phyloP scores from a whole-genome alignment of 2,329 filamentous ascomycete species.

The Scedosporium dehoogii region DNA sequence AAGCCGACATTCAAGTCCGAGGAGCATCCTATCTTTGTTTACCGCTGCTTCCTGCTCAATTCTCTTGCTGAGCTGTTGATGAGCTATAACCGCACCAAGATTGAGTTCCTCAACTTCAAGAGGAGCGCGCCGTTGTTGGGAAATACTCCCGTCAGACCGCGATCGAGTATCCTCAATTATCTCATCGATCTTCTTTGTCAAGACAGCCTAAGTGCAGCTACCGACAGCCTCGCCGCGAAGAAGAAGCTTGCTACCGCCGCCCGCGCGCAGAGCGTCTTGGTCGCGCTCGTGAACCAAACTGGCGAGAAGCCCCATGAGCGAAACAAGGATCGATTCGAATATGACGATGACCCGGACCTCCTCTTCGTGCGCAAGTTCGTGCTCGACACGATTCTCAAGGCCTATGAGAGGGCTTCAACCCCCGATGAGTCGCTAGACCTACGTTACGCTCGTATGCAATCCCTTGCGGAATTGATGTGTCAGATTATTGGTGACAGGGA shows the following conservation, averaged over 20 bases:
- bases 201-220: constrained; percentile 53
- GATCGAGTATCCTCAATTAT: constrained; percentile 88
- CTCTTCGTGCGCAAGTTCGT: constrained; percentile 92
- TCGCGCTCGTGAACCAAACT: constrained; percentile 80
- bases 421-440: constrained; percentile 73
- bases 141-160: constrained; percentile 85
- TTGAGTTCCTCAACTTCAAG: constrained; percentile 99
- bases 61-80: constrained; percentile 83
- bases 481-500: constrained; percentile 80
- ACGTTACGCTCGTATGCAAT: constrained; percentile 81
- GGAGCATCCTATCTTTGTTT: constrained; percentile 92
- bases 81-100: constrained; percentile 88
- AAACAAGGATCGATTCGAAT: constrained; percentile 46
- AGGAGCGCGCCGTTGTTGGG: constrained; percentile 77
- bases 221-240: constrained; percentile 67
- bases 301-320: constrained; percentile 60
- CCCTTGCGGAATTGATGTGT: constrained; percentile 83
- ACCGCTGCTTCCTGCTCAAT: constrained; percentile 88
- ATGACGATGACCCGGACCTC: constrained; percentile 73
- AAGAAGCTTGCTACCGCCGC: constrained; percentile 78
- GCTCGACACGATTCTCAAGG: constrained; percentile 81
- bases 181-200: constrained; percentile 64
- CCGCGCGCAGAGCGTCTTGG: constrained; percentile 78
- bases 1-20: constrained; percentile 81
- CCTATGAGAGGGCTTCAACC: constrained; percentile 77